Evolutionary conservation across 2,329 filamentous ascomycete species (phyloP), one percentile per base, ranked within the genome.

Genomic region (Aotearoamyces nothofagi): DNA sequence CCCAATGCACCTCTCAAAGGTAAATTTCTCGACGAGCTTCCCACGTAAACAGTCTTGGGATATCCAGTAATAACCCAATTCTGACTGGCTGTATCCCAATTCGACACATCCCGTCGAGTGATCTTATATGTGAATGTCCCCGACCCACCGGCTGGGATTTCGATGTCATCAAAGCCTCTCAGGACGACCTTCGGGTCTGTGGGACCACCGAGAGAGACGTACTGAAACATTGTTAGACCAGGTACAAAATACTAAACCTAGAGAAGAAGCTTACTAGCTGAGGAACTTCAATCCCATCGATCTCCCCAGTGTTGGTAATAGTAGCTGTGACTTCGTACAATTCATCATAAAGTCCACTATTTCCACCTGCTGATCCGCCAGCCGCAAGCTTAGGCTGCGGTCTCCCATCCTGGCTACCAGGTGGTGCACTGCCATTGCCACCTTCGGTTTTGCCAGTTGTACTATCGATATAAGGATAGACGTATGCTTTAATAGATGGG

Each of bases 81-180:
- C 61, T 94, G 86, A 9, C 56, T 52, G 2, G 44, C 62, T 1
- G 68, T 56, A 41, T 93, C 81, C 86, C 86, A 94, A 57, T 83
- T 90, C 48, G 77, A 83, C 32, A 96, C 44, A 49, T 96, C 87
- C 29, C 83, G 70, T 20, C 86, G 67, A 4, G 76, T 90, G 31
- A 96, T 54, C 9, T 72, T 63, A 1, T 69, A 73, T 1, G 53
- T 61, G 58, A 92, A 92, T 3, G 62, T 68, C 3, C 57, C 61
- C 29, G 64, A 69, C 55, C 74, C 53, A 9, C 78, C 78, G 0
- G 81, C 64, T 1, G 66, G 60, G 36, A 94, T 71, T 27, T 59
- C 61, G 30, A 94, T 53, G 27, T 82, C 73, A 33, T 92, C 79
- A 47, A 94, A 96, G 30, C 75, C 76, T 32, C 87, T 75, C 9